phyloP scores from a whole-genome alignment of 2,329 filamentous ascomycete species.

The Fusarium aywerte region DNA sequence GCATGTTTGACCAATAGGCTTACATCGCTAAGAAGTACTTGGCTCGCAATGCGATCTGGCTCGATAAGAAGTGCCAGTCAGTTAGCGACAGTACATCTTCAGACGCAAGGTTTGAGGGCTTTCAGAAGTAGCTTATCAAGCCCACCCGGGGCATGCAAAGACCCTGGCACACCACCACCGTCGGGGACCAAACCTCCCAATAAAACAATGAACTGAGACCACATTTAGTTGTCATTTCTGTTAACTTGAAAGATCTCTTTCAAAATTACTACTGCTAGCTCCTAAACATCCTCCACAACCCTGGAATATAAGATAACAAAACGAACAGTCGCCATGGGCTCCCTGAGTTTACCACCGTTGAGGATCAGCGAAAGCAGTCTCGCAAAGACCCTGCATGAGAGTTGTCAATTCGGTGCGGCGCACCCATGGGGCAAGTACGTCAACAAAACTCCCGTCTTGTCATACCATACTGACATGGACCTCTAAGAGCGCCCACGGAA shows the following conservation, averaged over 20 bases:
- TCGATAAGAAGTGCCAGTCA: too few species aligned
- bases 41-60: too few species aligned
- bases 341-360: neutral
- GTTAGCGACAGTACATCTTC: neutral
- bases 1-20: neutral
- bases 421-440: conserved; percentile 13
- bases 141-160: too few species aligned
- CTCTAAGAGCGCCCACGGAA: neutral
- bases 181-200: neutral
- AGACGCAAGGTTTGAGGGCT: neutral
- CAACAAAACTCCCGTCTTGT: rapidly evolving
- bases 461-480: rapidly evolving
- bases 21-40: too few species aligned
- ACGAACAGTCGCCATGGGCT: neutral
- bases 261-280: too few species aligned
- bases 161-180: neutral
- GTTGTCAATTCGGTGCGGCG: conserved; percentile 11
- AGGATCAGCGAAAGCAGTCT: neutral
- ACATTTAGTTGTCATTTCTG: neutral
- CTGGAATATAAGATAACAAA: neutral
- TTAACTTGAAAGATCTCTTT: too few species aligned
- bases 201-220: neutral
- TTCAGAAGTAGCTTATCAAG: too few species aligned
- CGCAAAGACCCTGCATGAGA: conserved; percentile 4
- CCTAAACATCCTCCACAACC: too few species aligned